Conservation (phyloP, 768 basidiomycete species). For the Lyophyllum semitale region DNA sequence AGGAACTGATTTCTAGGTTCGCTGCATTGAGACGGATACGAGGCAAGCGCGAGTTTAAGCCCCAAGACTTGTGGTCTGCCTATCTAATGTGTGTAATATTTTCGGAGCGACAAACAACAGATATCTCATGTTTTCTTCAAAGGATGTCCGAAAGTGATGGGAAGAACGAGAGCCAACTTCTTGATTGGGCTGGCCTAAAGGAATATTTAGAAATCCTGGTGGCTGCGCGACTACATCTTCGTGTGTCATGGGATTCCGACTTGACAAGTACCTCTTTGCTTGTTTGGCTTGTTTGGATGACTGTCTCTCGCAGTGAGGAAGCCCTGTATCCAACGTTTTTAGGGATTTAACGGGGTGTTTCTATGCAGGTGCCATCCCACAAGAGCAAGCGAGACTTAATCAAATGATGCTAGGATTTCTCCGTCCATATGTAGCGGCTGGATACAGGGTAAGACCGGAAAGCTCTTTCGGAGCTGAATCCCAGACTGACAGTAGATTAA, state of each 20-base stretch:
- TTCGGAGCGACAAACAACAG: not conserved
- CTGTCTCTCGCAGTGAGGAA: conserved; percentile 36
- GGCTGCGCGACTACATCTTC: conserved; percentile 11
- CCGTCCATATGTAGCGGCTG: conserved; percentile 41
- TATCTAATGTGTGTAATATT: conserved; percentile 45
- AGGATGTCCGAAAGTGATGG: conserved; percentile 53
- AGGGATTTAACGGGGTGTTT: not conserved
- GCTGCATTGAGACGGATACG: conserved; percentile 43
- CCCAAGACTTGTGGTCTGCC: conserved; percentile 53
- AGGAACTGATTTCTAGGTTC: conserved; percentile 47
- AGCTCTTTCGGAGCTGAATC: not conserved
- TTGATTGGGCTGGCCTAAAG: conserved; percentile 40
- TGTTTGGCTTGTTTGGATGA: conserved; percentile 52
- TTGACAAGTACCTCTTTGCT: conserved; percentile 38
- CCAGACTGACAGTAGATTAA: conserved; percentile 14
- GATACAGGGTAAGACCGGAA: conserved; percentile 35
- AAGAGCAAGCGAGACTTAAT: conserved; percentile 29
- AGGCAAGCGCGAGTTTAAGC: conserved; percentile 14
- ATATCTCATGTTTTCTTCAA: not conserved
- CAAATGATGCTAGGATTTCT: conserved; percentile 30
- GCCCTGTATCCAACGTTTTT: not conserved
- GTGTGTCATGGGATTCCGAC: conserved; percentile 28
- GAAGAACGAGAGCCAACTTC: conserved; percentile 43
- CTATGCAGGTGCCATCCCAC: conserved; percentile 31
- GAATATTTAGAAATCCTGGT: conserved; percentile 23